Evolutionary conservation across 345 rosid genomes (phyloP).

Genomic region (Euphorbia peplus): DNA sequence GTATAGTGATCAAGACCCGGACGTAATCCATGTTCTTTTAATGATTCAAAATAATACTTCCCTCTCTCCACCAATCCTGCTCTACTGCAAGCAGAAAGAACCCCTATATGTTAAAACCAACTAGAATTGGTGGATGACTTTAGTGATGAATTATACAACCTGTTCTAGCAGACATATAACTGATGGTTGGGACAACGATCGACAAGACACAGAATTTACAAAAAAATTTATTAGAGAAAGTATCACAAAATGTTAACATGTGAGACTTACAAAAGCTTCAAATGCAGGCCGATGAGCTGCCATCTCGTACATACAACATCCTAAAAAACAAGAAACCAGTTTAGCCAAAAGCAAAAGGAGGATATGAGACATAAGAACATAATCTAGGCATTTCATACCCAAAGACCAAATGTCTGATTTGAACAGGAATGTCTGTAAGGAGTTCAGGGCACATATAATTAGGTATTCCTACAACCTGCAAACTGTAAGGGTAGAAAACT

Average conservation of each 20-base stretch:
- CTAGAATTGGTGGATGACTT: too few species aligned
- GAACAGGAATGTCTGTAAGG: slow-evolving; percentile 94
- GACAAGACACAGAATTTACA: slow-evolving; percentile 3
- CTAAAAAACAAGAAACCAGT: slow-evolving; percentile 45
- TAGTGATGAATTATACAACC: slow-evolving; percentile 5
- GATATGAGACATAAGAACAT: neutral
- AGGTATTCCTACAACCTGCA: slow-evolving; percentile 98
- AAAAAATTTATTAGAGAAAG: neutral
- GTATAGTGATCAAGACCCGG: slow-evolving; percentile 70
- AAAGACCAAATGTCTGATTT: slow-evolving; percentile 99
- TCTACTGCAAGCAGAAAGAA: slow-evolving; percentile 90
- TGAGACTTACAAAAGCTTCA: slow-evolving; percentile 88
- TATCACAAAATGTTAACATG: slow-evolving; percentile 13
- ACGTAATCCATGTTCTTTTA: slow-evolving; percentile 48
- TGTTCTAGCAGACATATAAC: neutral
- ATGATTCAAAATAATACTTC: slow-evolving; percentile 50
- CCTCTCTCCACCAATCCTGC: slow-evolving; percentile 89
- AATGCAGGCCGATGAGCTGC: slow-evolving; percentile 98
- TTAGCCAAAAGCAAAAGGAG: slow-evolving; percentile 22
- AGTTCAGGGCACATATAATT: slow-evolving; percentile 99
- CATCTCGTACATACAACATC: slow-evolving; percentile 98
- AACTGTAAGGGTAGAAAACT: slow-evolving; percentile 6
- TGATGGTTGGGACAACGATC: neutral
- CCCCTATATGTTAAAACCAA: too few species aligned
- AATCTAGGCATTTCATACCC: slow-evolving; percentile 43